These are phyloP conservation scores for Phytophthora aleatoria DNA, from an alignment of 352 stramenopile genomes.

Conservation along the genomic window DNA sequence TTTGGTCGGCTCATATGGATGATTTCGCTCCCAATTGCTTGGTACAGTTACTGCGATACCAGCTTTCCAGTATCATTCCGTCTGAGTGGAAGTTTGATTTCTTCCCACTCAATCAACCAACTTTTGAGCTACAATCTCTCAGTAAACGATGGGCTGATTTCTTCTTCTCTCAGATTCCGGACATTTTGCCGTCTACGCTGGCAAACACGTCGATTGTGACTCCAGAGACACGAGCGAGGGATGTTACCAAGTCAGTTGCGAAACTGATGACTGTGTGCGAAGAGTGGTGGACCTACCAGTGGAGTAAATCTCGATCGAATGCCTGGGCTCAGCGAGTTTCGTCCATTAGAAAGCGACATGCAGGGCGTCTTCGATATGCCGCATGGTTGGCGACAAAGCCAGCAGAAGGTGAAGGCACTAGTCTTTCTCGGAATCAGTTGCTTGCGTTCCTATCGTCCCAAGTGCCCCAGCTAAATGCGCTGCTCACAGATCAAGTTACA, in stretches of 20 bases:
- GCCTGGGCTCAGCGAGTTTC: slow-evolving; percentile 16
- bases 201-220: slow-evolving; percentile 11
- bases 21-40: slow-evolving; percentile 33
- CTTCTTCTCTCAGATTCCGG: slow-evolving; percentile 33
- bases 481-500: slow-evolving; percentile 38
- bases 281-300: slow-evolving; percentile 21
- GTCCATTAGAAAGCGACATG: slow-evolving; percentile 27
- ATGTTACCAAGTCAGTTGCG: slow-evolving; percentile 20
- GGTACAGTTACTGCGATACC: slow-evolving; percentile 29
- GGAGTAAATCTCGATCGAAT: slow-evolving; percentile 21
- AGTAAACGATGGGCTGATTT: slow-evolving; percentile 36
- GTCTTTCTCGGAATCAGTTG: slow-evolving; percentile 41
- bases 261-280: slow-evolving; percentile 31
- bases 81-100: slow-evolving; percentile 60
- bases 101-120: not conserved
- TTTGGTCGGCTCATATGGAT: slow-evolving; percentile 29
- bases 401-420: not conserved
- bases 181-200: slow-evolving; percentile 41
- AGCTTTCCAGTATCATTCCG: slow-evolving; percentile 37
- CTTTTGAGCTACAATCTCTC: slow-evolving; percentile 8
- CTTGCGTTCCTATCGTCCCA: slow-evolving; percentile 48
- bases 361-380: slow-evolving; percentile 46
- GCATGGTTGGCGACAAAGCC: slow-evolving; percentile 31
- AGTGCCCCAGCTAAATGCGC: slow-evolving; percentile 38
- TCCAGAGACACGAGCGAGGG: slow-evolving; percentile 2